Percentiles rank a stretch among this genome's conserved stretches.
Conservation (phyloP, 140 eudicot species). For the Bidens hawaiensis region DNA sequence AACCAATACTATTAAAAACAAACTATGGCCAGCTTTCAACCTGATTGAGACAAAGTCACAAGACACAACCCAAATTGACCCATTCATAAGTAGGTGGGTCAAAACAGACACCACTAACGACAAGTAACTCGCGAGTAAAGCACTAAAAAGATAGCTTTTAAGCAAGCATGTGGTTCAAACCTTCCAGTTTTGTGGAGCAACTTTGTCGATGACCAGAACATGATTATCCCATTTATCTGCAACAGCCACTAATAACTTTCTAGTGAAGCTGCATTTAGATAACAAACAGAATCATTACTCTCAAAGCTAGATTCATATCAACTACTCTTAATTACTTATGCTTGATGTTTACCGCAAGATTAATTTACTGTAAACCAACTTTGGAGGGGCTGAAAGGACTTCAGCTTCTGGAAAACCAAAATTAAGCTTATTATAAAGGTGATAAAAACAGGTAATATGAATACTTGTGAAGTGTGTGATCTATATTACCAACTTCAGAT, state of each 20-base stretch:
- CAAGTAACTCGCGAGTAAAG: background rate
- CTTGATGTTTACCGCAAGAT: slow-evolving; percentile 61
- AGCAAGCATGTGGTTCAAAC: slow-evolving; percentile 29
- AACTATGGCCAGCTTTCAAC: background rate
- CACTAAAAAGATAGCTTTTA: background rate
- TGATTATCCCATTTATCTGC: slow-evolving; percentile 77
- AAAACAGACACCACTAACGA: background rate
- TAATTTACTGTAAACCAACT: slow-evolving; percentile 91
- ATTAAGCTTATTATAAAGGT: slow-evolving; percentile 2
- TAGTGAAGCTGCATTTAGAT: slow-evolving; percentile 56
- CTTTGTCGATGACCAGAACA: slow-evolving; percentile 71
- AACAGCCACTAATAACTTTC: slow-evolving; percentile 84
- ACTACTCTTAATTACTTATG: background rate
- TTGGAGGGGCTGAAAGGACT: slow-evolving; percentile 97
- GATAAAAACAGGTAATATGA: background rate
- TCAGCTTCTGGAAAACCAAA: slow-evolving; percentile 61
- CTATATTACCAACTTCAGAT: slow-evolving; percentile 60
- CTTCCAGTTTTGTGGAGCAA: slow-evolving; percentile 81
- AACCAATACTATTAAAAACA: background rate
- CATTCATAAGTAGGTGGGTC: background rate
- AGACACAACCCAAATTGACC: background rate
- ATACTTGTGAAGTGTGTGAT: background rate
- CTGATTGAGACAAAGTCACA: background rate
- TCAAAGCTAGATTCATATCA: background rate
- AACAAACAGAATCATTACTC: slow-evolving; percentile 1